phyloP scores from a whole-genome alignment of 768 basidiomycete species.

The Hypholoma sublateritium region DNA sequence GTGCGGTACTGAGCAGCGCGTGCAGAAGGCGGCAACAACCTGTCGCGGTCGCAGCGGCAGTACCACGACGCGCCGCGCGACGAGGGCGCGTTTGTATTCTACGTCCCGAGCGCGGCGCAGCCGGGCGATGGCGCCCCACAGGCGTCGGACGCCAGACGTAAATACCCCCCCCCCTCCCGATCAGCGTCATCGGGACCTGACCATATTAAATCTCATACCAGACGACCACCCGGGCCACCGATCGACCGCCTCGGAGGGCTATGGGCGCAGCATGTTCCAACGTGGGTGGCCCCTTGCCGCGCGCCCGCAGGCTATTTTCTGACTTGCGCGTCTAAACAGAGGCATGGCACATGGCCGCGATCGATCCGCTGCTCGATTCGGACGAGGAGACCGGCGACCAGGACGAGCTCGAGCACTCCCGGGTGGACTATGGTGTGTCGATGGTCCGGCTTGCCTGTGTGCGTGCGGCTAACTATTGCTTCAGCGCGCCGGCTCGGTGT shows the following conservation, averaged over 20 bases:
- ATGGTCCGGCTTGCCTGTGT: neutral
- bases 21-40: slow-evolving; percentile 30
- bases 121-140: too few relatives aligned
- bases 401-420: slow-evolving; percentile 51
- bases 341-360: slow-evolving; percentile 67
- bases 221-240: slow-evolving; percentile 4
- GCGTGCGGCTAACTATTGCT: slow-evolving; percentile 2
- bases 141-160: slow-evolving; percentile 19
- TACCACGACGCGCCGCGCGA: slow-evolving; percentile 41
- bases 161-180: slow-evolving; percentile 1
- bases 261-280: slow-evolving; percentile 45
- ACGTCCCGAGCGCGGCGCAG: slow-evolving; percentile 37
- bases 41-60: slow-evolving; percentile 37
- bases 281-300: slow-evolving; percentile 29
- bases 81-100: slow-evolving; percentile 47
- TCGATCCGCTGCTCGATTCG: slow-evolving; percentile 70
- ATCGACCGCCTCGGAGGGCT: slow-evolving; percentile 9
- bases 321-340: slow-evolving; percentile 39
- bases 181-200: neutral
- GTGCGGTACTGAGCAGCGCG: neutral
- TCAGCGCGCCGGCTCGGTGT: slow-evolving; percentile 53
- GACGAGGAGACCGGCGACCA: slow-evolving; percentile 57
- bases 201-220: neutral
- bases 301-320: slow-evolving; percentile 10
- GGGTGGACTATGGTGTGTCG: slow-evolving; percentile 63